A percentile compares a stretch with the other conserved stretches of the same genome.
phyloP scores from a whole-genome alignment of 2,329 filamentous ascomycete genomes.

The Tolypocladium endophyticum region DNA sequence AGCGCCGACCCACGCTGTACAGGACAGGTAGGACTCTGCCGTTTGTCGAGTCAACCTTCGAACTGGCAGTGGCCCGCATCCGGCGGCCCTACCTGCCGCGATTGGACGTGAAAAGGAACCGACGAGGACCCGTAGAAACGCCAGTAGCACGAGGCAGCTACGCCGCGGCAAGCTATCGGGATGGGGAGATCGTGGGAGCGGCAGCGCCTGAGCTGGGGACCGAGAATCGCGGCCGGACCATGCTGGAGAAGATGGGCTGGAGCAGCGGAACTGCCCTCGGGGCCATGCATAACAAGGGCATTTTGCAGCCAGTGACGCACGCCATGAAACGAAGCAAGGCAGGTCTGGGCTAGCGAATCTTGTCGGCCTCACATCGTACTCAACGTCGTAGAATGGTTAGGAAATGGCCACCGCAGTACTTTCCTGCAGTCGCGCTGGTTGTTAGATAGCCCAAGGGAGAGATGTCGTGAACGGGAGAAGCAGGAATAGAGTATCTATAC shows the following conservation, averaged over 20 bases:
- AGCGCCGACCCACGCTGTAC: conserved; percentile 66
- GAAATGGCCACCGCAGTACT: not conserved
- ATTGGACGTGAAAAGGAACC: conserved; percentile 30
- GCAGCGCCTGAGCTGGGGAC: conserved; percentile 73
- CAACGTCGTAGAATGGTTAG: not conserved
- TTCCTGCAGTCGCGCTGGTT: not conserved
- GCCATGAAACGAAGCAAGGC: conserved; percentile 80
- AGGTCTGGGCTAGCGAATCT: conserved; percentile 53
- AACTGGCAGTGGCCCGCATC: conserved; percentile 33
- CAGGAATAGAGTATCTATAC: not conserved
- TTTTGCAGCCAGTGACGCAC: conserved; percentile 74
- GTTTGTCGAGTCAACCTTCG: conserved; percentile 48
- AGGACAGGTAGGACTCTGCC: conserved; percentile 58
- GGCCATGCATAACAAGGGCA: conserved; percentile 73
- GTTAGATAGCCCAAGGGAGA: not conserved
- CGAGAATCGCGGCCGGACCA: conserved; percentile 72
- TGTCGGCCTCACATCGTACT: not conserved
- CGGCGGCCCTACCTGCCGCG: conserved; percentile 45
- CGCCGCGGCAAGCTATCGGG: conserved; percentile 44
- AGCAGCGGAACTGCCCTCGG: conserved; percentile 76
- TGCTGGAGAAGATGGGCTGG: conserved; percentile 99
- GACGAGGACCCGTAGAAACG: conserved; percentile 16
- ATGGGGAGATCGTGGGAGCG: conserved; percentile 83
- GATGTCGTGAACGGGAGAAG: no score
- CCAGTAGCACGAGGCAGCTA: conserved; percentile 11